These are phyloP conservation scores for Leucocoprinus leucothites DNA, from an alignment of 768 basidiomycete species.

Conservation along the genomic window DNA sequence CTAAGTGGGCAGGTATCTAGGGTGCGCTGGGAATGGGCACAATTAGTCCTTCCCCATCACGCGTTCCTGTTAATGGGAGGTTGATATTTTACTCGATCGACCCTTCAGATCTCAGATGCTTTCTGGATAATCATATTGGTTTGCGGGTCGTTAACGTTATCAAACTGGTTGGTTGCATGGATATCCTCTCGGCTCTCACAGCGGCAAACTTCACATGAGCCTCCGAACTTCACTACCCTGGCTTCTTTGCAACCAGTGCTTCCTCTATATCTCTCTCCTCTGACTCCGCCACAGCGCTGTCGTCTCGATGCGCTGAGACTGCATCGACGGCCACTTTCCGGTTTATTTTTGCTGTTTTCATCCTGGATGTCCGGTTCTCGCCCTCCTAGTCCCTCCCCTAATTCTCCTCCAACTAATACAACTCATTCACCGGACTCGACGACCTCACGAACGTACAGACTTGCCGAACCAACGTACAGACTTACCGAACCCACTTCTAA, in stretches of 20 bases:
- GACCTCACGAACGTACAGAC: slow-evolving; percentile 39
- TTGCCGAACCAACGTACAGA: slow-evolving; percentile 33
- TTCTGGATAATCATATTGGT: slow-evolving; percentile 8
- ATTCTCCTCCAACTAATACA: slow-evolving; percentile 35
- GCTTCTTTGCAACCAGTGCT: slow-evolving; percentile 21
- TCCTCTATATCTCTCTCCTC: slow-evolving; percentile 19
- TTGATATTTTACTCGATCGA: slow-evolving; percentile 6
- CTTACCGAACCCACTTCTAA: slow-evolving; percentile 33
- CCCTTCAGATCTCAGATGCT: slow-evolving; percentile 9
- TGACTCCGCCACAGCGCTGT: slow-evolving; percentile 14
- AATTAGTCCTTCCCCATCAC: slow-evolving; percentile 4
- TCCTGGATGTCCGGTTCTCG: slow-evolving; percentile 49
- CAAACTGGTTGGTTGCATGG: slow-evolving; percentile 8
- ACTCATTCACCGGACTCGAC: slow-evolving; percentile 29
- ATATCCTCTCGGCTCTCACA: slow-evolving; percentile 10
- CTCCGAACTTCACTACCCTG: slow-evolving; percentile 18
- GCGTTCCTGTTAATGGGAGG: slow-evolving; percentile 7
- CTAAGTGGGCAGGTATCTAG: background rate
- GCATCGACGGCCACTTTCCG: slow-evolving; percentile 32
- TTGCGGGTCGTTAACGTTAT: slow-evolving; percentile 10
- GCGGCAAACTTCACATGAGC: slow-evolving; percentile 13
- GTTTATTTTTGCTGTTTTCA: slow-evolving; percentile 31
- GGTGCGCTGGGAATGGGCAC: background rate
- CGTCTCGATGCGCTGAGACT: slow-evolving; percentile 42
- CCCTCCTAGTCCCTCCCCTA: slow-evolving; percentile 43